These are phyloP conservation scores for Fusarium sp. DNA, from an alignment of 2,329 filamentous ascomycete species.

Conservation along the genomic window DNA sequence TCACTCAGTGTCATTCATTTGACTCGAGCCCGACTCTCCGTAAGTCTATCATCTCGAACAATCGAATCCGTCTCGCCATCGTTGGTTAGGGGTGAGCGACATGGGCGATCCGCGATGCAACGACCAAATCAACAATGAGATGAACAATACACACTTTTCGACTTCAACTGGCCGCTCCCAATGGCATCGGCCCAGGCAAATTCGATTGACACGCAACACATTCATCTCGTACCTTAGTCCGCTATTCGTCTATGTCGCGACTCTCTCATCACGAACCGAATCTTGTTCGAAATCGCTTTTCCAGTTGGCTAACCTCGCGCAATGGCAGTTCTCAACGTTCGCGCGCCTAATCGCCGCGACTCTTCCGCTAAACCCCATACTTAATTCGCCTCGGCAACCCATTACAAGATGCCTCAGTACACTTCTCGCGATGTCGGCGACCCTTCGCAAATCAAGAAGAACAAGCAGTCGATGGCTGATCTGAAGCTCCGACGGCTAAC, in stretches of 20 bases:
- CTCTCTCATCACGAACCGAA: constrained; percentile 9
- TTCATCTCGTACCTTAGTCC: constrained; percentile 6
- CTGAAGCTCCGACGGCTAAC: constrained; percentile 96
- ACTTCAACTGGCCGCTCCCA: constrained; percentile 21
- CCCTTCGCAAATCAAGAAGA: constrained; percentile 81
- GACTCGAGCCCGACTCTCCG: constrained; percentile 39
- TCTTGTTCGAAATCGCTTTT: not conserved
- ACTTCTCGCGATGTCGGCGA: constrained; percentile 75
- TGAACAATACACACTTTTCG: constrained; percentile 17
- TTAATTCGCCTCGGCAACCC: constrained; percentile 32
- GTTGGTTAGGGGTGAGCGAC: constrained; percentile 16
- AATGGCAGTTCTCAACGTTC: constrained; percentile 35
- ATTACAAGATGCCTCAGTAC: constrained; percentile 70
- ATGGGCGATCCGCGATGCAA: constrained; percentile 2
- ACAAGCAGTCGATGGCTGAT: constrained; percentile 99
- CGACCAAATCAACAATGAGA: constrained; percentile 26
- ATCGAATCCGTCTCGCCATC: constrained; percentile 16
- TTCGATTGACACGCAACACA: constrained; percentile 20
- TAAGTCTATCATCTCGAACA: constrained; percentile 32
- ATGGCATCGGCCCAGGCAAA: constrained; percentile 22
- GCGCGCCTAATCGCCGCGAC: constrained; percentile 27
- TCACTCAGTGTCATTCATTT: constrained; percentile 34
- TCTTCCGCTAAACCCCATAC: constrained; percentile 21
- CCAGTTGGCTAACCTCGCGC: constrained; percentile 30
- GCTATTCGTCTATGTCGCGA: constrained; percentile 11